These are phyloP conservation scores for Rhizopogon sp. DNA, from an alignment of 768 basidiomycete species.

Conservation along the genomic window DNA sequence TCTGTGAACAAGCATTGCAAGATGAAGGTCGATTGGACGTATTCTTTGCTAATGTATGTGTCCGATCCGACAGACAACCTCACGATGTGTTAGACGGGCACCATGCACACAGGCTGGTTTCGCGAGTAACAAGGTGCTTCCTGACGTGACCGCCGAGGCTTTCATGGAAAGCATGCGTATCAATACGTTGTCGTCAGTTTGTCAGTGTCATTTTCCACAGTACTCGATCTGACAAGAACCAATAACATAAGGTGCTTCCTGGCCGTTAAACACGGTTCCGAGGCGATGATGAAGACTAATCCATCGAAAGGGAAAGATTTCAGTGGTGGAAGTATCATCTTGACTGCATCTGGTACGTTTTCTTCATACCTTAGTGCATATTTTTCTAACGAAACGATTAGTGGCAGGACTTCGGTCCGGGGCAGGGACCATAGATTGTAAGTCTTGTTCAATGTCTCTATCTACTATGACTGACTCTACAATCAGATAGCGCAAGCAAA, in stretches of 20 bases:
- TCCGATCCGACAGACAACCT: not conserved
- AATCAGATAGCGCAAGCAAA: conserved; percentile 84
- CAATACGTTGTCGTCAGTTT: conserved; percentile 58
- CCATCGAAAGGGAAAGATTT: conserved; percentile 61
- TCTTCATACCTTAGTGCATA: not conserved
- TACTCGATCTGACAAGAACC: conserved; percentile 1
- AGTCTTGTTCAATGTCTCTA: conserved; percentile 19
- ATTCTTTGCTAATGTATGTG: conserved; percentile 88
- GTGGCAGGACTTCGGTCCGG: conserved; percentile 83
- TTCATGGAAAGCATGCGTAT: conserved; percentile 78
- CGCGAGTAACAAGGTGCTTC: conserved; percentile 38
- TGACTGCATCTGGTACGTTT: conserved; percentile 75
- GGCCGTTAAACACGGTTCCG: conserved; percentile 81
- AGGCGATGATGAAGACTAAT: conserved; percentile 71
- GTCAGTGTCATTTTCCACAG: conserved; percentile 1
- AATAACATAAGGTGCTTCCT: conserved; percentile 65
- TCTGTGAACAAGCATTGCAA: conserved; percentile 68
- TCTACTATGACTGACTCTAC: conserved; percentile 12
- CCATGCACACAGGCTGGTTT: conserved; percentile 57
- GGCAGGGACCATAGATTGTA: conserved; percentile 78
- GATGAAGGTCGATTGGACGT: conserved; percentile 89
- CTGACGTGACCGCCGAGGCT: conserved; percentile 51
- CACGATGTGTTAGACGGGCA: not conserved
- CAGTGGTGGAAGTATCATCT: conserved; percentile 77
- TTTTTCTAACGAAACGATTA: conserved; percentile 21